Base-by-base conservation (phyloP, 768 basidiomycete species). In the Termitomyces heimii region DNA sequence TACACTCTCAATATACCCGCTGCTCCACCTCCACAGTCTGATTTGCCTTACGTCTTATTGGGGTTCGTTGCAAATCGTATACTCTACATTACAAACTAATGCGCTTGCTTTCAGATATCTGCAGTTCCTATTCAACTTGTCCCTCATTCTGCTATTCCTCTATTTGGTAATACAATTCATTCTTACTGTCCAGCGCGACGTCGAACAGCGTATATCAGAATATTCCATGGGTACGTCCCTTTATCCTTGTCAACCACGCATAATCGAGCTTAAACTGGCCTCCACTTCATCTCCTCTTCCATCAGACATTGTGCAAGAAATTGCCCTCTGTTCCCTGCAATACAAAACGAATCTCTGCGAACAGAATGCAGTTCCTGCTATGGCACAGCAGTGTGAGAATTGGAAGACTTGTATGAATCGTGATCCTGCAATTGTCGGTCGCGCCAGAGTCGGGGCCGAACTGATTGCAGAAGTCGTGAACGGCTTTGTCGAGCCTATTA, bases 391-490 rank as follows among this genome's bases (percentile, higher is more conserved):
- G 69, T 99, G 96, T 70, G 81, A 81, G 47, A 82, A 81, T 59
- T 98, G 96, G 96, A 91, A 96, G 67, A 82, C 83, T 5, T 98
- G 94, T 68, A 96, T 97, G 95, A 87, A 89, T 72, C 86, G 92
- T 58, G 95, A 98, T 76, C 93, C 95, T 54, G 85, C 86, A 20
- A 85, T 88, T 40, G 83, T 95, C 42, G 93, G 93, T 1, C 89
- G 93, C 57, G 92, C 94, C 58, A 86, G 83, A 65, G 88, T 99
- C 62, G 86, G 90, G 44, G 94, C 95, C 56, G 94, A 98, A 77
- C 84, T 97, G 56, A 87, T 98, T 71, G 96, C 93, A 53, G 95
- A 97, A 67, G 89, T 98, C 44, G 86, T 98, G 60, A 97, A 98
- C 68, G 86, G 92, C 1, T 99, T 99, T 67, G 91, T 98, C 14